phyloP scores from a whole-genome alignment of 257 asterid genomes.

The Plectranthus barbatus region DNA sequence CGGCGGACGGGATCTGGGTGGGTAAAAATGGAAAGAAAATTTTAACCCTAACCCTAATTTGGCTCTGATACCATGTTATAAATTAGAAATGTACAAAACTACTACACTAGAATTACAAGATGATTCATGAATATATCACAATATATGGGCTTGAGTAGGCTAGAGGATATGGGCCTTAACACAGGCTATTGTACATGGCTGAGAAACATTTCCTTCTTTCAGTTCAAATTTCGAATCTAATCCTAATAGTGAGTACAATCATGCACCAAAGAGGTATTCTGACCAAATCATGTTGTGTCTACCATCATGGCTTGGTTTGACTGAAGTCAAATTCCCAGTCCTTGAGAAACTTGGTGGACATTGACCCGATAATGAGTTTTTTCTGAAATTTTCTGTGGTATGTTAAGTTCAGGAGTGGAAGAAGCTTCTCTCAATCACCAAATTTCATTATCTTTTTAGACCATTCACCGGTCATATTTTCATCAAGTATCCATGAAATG shows the following conservation, averaged over 20 bases:
- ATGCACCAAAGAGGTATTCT: neutral
- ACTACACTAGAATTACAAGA: too few species aligned
- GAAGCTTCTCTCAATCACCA: neutral
- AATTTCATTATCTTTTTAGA: neutral
- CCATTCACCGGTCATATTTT: neutral
- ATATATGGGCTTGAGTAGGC: too few species aligned
- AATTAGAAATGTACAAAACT: too few species aligned
- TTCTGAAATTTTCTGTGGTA: neutral
- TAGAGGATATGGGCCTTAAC: too few species aligned
- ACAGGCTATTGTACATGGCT: neutral
- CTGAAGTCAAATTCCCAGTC: neutral
- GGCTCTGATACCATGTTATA: too few species aligned
- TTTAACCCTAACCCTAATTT: too few species aligned
- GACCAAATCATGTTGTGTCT: neutral
- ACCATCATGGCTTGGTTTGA: neutral
- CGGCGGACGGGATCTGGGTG: too few species aligned
- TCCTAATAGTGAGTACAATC: neutral
- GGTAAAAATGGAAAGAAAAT: too few species aligned
- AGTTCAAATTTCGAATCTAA: neutral
- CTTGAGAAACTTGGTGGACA: slow-evolving; percentile 3
- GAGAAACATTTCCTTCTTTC: neutral
- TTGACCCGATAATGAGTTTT: neutral
- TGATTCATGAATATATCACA: too few species aligned
- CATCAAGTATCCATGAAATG: neutral
- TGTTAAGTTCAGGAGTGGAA: too few species aligned